Evolutionary conservation across 1,139 yeast species (phyloP), one percentile per base, ranked within the genome.

Genomic region (Yamadazyma spencermartinsiae): DNA sequence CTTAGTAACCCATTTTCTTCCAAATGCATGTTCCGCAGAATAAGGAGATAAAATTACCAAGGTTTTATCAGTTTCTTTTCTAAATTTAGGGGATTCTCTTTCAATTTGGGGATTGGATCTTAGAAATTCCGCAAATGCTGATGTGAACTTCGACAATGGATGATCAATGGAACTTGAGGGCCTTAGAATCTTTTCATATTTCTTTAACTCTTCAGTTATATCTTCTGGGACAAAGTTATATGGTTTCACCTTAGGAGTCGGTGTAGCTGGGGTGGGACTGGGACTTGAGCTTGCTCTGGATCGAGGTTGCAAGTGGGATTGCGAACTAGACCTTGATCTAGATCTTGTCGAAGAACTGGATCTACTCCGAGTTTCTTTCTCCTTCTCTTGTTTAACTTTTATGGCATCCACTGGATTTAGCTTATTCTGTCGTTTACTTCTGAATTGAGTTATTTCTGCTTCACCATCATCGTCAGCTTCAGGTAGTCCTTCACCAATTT

Each of bases 1-100:
- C 54, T 83, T 84, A 8, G 88, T 68, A 2, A 81, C 88, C 95
- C 95, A 86, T 36, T 70, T 68, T 33, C 96, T 68, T 9, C 88
- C 81, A 57, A 85, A 86, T 2, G 79, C 79, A 60, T 86, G 95
- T 46, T 79, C 78, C 1, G 81, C 63, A 1, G 84, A 77, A 44
- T 72, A 70, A 0, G 86, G 86, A 1, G 85, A 79, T 27, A 81
- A 53, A 10, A 81, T 64, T 12, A 80, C 65, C 40, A 79, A 65
- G 0, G 83, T 76, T 42, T 72, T 73, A 34, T 77, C 77, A 10
- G 64, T 55, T 31, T 72, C 74, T 6, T 66, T 64, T 17, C 61
- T 56, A 38, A 68, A 68, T 35, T 70, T 69, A 29, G 71, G 80
- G 15, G 79, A 74, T 37, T 77, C 80, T 7, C 65, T 61, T 21